Conservation (phyloP, 495 filamentous ascomycete genomes). For the Gamarada debralockiae region DNA sequence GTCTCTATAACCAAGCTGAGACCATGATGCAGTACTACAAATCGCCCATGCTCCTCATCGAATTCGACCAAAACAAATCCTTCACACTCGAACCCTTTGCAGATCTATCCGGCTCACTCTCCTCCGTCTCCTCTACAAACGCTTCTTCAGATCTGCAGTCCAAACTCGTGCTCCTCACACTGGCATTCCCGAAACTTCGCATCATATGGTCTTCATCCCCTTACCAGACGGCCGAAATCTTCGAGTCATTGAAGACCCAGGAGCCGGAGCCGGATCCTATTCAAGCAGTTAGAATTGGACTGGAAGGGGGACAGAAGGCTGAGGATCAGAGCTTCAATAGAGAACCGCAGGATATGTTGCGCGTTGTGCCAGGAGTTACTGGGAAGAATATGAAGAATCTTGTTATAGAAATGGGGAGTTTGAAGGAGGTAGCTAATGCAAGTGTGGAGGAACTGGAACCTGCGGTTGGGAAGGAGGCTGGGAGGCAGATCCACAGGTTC, state of each 20-base stretch:
- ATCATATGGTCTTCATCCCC: constrained; percentile 93
- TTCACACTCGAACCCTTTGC: constrained; percentile 95
- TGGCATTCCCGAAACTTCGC: constrained; percentile 84
- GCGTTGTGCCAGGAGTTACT: constrained; percentile 81
- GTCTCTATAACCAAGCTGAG: constrained; percentile 89
- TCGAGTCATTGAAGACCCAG: constrained; percentile 85
- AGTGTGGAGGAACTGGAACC: constrained; percentile 63
- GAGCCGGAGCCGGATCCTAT: constrained; percentile 88
- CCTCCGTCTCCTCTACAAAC: constrained; percentile 50
- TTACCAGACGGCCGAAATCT: constrained; percentile 97
- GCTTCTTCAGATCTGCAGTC: constrained; percentile 75
- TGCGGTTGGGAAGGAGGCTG: constrained; percentile 77
- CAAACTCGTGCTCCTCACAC: constrained; percentile 86
- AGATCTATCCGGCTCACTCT: constrained; percentile 65
- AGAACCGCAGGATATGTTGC: constrained; percentile 79
- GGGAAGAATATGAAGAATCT: constrained; percentile 68
- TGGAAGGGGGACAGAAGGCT: constrained; percentile 56
- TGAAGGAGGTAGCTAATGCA: constrained; percentile 87
- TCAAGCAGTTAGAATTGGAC: constrained; percentile 74
- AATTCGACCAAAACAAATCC: constrained; percentile 95
- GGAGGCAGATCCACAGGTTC: constrained; percentile 72
- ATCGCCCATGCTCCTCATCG: constrained; percentile 86
- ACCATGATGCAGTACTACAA: constrained; percentile 93
- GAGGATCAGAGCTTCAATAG: constrained; percentile 58
- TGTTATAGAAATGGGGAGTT: constrained; percentile 67